Evolutionary conservation across 2,329 filamentous ascomycete species (phyloP).

Genomic region (Phialemonium atrogriseum): DNA sequence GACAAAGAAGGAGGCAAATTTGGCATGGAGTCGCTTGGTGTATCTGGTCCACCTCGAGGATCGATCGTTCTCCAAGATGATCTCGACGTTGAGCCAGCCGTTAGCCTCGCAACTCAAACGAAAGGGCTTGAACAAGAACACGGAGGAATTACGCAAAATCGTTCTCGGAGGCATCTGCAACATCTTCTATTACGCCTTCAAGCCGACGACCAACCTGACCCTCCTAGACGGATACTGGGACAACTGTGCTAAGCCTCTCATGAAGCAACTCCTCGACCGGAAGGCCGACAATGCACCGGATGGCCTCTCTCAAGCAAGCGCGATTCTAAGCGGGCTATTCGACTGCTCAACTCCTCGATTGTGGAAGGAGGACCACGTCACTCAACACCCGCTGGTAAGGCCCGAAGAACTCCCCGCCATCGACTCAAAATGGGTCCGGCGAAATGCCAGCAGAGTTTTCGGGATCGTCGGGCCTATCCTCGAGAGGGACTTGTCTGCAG

Average conservation of each 20-base stretch:
- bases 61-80: conserved; percentile 47
- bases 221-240: conserved; percentile 75
- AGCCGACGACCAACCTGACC: conserved; percentile 56
- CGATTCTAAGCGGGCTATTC: conserved; percentile 67
- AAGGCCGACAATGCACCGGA: conserved; percentile 29
- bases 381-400: conserved; percentile 47
- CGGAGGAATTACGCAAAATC: conserved; percentile 47
- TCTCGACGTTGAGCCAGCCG: conserved; percentile 52
- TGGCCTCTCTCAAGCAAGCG: conserved; percentile 50
- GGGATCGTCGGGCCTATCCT: conserved; percentile 51
- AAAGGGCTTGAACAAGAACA: conserved; percentile 47
- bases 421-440: conserved; percentile 81
- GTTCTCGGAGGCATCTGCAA: conserved; percentile 67
- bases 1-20: conserved; percentile 68
- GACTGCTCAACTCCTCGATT: conserved; percentile 47
- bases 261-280: conserved; percentile 45
- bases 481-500: conserved; percentile 50
- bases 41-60: conserved; percentile 63
- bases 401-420: conserved; percentile 74
- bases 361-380: conserved; percentile 69
- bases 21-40: conserved; percentile 79
- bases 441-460: conserved; percentile 59
- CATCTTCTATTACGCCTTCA: conserved; percentile 75
- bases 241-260: conserved; percentile 57
- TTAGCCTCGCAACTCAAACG: conserved; percentile 61